Base-by-base conservation (phyloP, 495 filamentous ascomycete genomes). In the Bombardia bombarda region DNA sequence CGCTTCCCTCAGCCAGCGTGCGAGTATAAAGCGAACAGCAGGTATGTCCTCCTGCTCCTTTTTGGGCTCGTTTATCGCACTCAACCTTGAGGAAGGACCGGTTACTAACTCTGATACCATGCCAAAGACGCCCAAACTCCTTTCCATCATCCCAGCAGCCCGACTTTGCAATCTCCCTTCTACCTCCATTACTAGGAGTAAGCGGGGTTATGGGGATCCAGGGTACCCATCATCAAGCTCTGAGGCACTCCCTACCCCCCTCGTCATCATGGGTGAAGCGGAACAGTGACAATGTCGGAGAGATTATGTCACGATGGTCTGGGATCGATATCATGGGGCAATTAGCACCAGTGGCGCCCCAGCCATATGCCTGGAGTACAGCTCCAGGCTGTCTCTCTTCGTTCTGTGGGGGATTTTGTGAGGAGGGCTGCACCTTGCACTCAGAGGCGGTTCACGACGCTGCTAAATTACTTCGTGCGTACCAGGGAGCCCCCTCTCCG, bases 1-100 rank as follows among this genome's bases (percentile, higher is more conserved):
- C 45, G 63, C 19, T 67, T 65, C 32, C 63, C 63, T 1, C 63
- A 56, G 36, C 63, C 63, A 3, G 28, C 45, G 2, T 67, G 63
- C 49, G 62, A 67, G 47, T 67, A 67, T 46, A 58, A 47, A 35
- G 37, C 45, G 3, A 52, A 32, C 32, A 56, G 32, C 49, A 64
- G 57, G 61, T 61, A 40, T 14, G 55, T 51, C 3, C 20, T 18
- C 24, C n/a, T 24, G 19, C 4, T 4, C 13, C 33, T 6, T 13
- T 30, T 8, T 32, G 6, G n/a, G 1, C 12, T 9, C 9, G 2
- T 24, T 13, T 17, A n/a, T n/a, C n/a, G n/a, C n/a, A n/a, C n/a
- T n/a, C n/a, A n/a, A n/a, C n/a, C n/a, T n/a, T n/a, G n/a, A n/a
- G n/a, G n/a, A n/a, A n/a, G n/a, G n/a, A n/a, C n/a, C n/a, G n/a